Evolutionary conservation across 2,329 filamentous ascomycete genomes (phyloP).

Genomic region (Cladophialophora exuberans): DNA sequence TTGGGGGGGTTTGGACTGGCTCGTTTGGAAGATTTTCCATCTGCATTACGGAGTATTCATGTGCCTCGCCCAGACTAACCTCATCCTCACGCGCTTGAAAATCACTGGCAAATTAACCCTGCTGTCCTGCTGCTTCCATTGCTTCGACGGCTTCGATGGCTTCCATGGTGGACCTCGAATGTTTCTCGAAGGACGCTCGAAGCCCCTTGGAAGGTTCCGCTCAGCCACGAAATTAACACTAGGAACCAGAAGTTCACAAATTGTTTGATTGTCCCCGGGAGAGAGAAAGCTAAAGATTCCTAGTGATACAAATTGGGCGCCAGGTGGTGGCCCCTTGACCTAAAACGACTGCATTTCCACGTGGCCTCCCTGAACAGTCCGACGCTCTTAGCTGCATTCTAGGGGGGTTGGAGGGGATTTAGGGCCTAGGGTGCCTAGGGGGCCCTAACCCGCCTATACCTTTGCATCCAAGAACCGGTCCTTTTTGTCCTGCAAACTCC

Average conservation of each 20-base stretch:
- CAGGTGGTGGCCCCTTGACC: slow-evolving; percentile 5
- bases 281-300: too few species aligned
- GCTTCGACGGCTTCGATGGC: slow-evolving; percentile 25
- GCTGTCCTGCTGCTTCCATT: too few species aligned
- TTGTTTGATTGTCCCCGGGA: slow-evolving; percentile 8
- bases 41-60: too few species aligned
- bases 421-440: too few species aligned
- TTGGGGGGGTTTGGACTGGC: too few species aligned
- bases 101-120: too few species aligned
- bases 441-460: too few species aligned
- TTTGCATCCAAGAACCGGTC: background rate
- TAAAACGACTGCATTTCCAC: slow-evolving; percentile 9
- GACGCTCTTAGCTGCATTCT: background rate
- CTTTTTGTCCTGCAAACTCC: background rate
- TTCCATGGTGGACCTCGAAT: slow-evolving; percentile 25
- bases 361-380: slow-evolving; percentile 19
- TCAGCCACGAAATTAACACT: slow-evolving; percentile 1
- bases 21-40: too few species aligned
- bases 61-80: too few species aligned
- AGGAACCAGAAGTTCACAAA: background rate
- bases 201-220: background rate
- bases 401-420: too few species aligned
- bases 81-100: too few species aligned
- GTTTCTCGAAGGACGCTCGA: slow-evolving; percentile 20
- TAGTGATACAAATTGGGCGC: too few species aligned